Percentiles rank a stretch among this genome's conserved stretches.
phyloP scores from a whole-genome alignment of 352 stramenopile genomes.

The Phytophthora fragariae region DNA sequence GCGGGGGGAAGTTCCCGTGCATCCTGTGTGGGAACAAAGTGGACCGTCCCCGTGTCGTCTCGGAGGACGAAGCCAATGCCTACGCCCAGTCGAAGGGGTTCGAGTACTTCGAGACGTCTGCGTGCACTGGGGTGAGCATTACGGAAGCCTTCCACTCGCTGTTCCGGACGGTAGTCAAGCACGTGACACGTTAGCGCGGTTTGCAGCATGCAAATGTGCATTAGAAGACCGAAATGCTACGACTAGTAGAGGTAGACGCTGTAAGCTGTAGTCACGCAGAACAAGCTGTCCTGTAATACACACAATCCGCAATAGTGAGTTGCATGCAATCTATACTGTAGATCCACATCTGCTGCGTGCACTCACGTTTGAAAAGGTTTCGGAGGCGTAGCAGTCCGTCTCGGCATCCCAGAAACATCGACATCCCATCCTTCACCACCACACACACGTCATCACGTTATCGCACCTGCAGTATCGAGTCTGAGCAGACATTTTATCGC shows the following conservation, averaged over 20 bases:
- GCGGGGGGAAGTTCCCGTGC: conserved; percentile 86
- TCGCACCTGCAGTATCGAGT: neutral
- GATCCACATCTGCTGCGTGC: neutral
- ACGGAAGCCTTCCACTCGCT: conserved; percentile 87
- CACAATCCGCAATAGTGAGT: neutral
- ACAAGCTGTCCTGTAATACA: conserved; percentile 81
- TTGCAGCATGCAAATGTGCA: conserved; percentile 5
- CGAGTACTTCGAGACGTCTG: conserved; percentile 94
- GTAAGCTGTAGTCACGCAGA: conserved; percentile 90
- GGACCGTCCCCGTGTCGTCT: conserved; percentile 78
- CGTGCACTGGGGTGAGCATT: conserved; percentile 88
- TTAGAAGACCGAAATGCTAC: neutral
- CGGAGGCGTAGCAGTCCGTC: conserved; percentile 90
- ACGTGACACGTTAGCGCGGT: conserved; percentile 30
- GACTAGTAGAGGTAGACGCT: conserved; percentile 89
- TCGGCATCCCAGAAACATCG: conserved; percentile 92
- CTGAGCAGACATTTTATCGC: neutral
- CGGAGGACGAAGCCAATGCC: conserved; percentile 76
- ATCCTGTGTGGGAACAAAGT: conserved; percentile 94
- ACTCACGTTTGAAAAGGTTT: conserved; percentile 90
- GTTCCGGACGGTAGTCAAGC: conserved; percentile 71
- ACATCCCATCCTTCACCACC: conserved; percentile 78
- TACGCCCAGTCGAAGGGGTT: conserved; percentile 85
- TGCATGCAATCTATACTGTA: neutral
- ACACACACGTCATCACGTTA: neutral